Base-by-base conservation (phyloP, 2,329 filamentous ascomycete genomes). In the Sporothrix brunneoviolacea region DNA sequence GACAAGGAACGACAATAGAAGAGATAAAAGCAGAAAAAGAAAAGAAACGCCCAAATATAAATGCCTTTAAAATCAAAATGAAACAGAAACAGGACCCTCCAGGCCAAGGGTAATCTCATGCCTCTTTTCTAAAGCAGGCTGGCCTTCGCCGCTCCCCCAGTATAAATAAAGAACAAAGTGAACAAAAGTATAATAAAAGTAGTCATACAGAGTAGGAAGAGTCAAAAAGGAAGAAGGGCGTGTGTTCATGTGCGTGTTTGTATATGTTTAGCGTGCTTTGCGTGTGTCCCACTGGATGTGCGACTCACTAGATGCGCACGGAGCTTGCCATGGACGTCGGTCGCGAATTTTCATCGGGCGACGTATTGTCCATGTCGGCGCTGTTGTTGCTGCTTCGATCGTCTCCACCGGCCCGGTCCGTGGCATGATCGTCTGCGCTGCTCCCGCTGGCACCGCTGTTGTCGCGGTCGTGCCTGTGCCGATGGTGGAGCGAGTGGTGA, bases 331-430 rank as follows among this genome's bases (percentile, higher is more conserved):
- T 48, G 9, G 43, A 44, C 10, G 48, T 35, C 30, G 52, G 48
- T 15, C 52, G 52, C n/a, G 52, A 54, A 19, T 48, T 51, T 24
- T 53, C 53, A 18, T 53, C 55, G 1, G 51, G 48, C 36, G 50
- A 52, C 24, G 51, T 54, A 33, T 54, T 55, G 50, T 54, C 53
- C 49, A 50, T 51, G 24, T 51, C 50, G 13, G 37, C 48, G 28
- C 52, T 54, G 28, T 40, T 52, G 48, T 27, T 55, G 51, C 51
- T 52, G 48, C 54, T 51, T 13, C 36, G 45, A 33, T 53, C 51
- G 32, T 53, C 44, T 3, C 13, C 36, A 22, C 48, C 42, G 7
- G 41, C 33, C 7, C 43, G 37, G 32, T 30, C 49, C n/a, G 32
- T 47, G 43, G 19, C 32, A 21, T 19, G 19, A 41, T 35, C 42